These are phyloP conservation scores for Boletus sp. DNA, from an alignment of 768 basidiomycete genomes.

Conservation along the genomic window DNA sequence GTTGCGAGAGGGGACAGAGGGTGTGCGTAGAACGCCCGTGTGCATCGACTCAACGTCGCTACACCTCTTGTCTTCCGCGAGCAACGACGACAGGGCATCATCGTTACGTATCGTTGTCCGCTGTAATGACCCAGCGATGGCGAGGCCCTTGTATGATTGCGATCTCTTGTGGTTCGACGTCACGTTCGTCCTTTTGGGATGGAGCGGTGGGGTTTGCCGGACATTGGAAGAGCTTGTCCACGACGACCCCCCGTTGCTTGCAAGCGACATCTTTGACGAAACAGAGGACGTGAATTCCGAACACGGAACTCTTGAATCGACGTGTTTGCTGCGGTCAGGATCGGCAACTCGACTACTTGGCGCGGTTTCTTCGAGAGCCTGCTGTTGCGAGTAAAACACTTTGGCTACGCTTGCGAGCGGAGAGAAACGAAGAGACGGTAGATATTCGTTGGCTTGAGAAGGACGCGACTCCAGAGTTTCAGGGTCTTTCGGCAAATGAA, in stretches of 20 bases:
- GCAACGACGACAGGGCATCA: not conserved
- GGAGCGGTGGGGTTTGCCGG: not conserved
- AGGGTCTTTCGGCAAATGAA: not conserved
- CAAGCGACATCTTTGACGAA: not conserved
- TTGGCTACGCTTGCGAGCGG: conserved; percentile 11
- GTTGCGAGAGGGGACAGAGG: not conserved
- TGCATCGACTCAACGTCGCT: not conserved
- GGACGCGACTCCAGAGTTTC: not conserved
- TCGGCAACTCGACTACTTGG: not conserved
- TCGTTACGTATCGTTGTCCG: not conserved
- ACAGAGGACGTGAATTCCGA: not conserved
- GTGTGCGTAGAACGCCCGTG: not conserved
- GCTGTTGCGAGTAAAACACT: conserved; percentile 3
- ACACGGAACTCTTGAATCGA: not conserved
- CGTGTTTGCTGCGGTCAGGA: not conserved
- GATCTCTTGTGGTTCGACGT: conserved; percentile 9
- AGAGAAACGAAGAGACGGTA: conserved; percentile 23
- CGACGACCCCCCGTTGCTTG: not conserved
- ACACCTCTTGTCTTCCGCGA: not conserved
- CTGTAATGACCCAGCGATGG: conserved; percentile 4
- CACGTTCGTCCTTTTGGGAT: not conserved
- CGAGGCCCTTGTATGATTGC: conserved; percentile 10
- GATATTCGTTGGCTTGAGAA: not conserved
- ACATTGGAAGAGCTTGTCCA: not conserved
- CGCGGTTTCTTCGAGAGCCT: not conserved